Evolutionary conservation across 1,284 basidiomycete genomes (phyloP).

Genomic region (Trichosporon sp.): DNA sequence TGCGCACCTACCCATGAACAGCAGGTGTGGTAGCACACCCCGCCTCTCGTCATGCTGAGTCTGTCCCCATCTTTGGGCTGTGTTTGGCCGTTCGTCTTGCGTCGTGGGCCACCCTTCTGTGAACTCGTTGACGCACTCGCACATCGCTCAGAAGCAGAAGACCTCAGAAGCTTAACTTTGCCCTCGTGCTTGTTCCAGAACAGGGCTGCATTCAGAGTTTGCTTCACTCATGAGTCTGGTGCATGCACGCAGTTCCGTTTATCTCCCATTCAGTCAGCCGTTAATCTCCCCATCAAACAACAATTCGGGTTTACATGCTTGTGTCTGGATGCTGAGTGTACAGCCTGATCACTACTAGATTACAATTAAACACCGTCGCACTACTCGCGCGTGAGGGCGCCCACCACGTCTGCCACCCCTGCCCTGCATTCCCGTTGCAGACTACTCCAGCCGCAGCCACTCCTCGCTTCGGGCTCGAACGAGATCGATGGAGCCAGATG

Average conservation of each 20-base stretch:
- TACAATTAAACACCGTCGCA: neutral
- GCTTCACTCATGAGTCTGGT: neutral
- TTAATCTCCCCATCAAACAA: neutral
- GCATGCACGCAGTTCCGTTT: neutral
- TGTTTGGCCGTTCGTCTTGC: neutral
- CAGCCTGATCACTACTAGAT: neutral
- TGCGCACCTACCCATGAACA: neutral
- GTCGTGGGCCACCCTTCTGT: constrained; percentile 1
- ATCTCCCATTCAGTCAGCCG: neutral
- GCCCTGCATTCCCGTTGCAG: neutral
- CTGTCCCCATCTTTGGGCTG: neutral
- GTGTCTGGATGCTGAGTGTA: neutral
- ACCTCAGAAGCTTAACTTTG: neutral
- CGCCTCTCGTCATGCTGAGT: neutral
- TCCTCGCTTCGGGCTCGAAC: constrained; percentile 52
- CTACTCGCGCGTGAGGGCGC: neutral
- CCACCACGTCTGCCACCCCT: neutral
- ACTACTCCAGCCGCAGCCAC: constrained; percentile 47
- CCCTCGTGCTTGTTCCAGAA: constrained; percentile 1
- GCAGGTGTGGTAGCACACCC: neutral
- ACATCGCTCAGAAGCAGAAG: neutral
- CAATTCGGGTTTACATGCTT: neutral
- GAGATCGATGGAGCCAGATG: constrained; percentile 70
- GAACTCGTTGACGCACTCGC: neutral
- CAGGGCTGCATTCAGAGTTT: neutral